phyloP scores from a whole-genome alignment of 2,329 filamentous ascomycete species.

The Colletotrichum simmondsii region DNA sequence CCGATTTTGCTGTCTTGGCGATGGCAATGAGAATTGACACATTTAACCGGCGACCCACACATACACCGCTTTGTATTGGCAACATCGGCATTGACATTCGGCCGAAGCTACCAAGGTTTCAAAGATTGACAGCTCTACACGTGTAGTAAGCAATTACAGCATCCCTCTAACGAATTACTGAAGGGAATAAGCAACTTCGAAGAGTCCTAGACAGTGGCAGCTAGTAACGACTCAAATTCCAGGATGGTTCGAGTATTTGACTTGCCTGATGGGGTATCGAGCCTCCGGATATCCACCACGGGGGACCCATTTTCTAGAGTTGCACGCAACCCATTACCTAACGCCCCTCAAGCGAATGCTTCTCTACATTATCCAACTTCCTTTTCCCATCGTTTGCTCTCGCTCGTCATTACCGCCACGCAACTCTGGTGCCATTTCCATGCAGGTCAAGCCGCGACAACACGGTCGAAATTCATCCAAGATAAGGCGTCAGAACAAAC shows the following conservation, averaged over 20 bases:
- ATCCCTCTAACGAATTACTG: not conserved
- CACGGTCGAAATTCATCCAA: not conserved
- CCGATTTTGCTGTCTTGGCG: constrained; percentile 12
- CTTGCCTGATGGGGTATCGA: constrained; percentile 1
- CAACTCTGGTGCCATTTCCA: not conserved
- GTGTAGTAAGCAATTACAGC: not conserved
- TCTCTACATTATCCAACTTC: not conserved
- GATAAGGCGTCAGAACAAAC: not conserved
- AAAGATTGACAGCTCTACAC: not conserved
- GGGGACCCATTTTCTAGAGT: not conserved
- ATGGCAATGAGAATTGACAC: not conserved
- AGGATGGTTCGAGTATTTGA: not conserved
- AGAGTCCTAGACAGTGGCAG: not conserved
- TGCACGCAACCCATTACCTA: constrained; percentile 5
- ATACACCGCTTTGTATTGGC: constrained; percentile 1
- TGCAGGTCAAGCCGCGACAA: not conserved
- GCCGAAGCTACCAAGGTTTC: no score
- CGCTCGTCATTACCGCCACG: not conserved
- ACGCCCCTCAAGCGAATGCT: not conserved
- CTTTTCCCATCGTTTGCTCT: not conserved
- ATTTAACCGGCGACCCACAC: not conserved
- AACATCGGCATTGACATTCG: not conserved
- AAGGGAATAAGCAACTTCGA: rapidly evolving
- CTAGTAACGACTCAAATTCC: not conserved
- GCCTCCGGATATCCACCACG: constrained; percentile 23